Evolutionary conservation across 805 yeast genomes (phyloP).

Genomic region (Millerozyma acaciae): DNA sequence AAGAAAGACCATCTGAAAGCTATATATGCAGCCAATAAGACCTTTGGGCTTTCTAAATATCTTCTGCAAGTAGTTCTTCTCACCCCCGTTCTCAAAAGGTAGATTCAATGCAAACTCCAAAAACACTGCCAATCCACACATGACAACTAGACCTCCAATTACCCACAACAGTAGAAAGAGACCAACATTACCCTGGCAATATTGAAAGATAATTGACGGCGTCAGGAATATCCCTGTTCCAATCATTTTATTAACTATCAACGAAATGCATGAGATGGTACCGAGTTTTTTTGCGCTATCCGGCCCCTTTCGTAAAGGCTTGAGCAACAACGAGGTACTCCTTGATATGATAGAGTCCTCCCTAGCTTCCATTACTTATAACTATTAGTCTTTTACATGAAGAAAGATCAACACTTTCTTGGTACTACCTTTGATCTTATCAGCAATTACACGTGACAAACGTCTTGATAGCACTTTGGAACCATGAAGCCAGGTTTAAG

Average conservation of each 20-base stretch:
- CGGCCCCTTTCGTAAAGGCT: no score
- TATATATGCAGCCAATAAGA: constrained; percentile 36
- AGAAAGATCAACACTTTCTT: no score
- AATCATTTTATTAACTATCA: constrained; percentile 41
- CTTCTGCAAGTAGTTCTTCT: constrained; percentile 36
- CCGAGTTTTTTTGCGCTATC: constrained; percentile 15
- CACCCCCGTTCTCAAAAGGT: constrained; percentile 42
- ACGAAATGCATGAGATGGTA: constrained; percentile 31
- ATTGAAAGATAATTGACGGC: constrained; percentile 38
- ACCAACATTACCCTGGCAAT: constrained; percentile 35
- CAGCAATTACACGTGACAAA: no score
- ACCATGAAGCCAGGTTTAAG: no score
- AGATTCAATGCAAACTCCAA: constrained; percentile 37
- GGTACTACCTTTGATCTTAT: no score
- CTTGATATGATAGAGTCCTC: no score
- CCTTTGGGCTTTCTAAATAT: constrained; percentile 31
- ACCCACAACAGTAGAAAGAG: constrained; percentile 31
- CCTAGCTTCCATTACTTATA: no score
- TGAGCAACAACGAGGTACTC: no score
- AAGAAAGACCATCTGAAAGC: constrained; percentile 52
- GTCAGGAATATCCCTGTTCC: constrained; percentile 43
- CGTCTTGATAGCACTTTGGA: no score
- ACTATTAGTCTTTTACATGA: no score
- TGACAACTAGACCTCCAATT: constrained; percentile 34
- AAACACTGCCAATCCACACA: constrained; percentile 38